Percentiles rank a stretch among this genome's conserved stretches.
phyloP scores from a whole-genome alignment of 208 protist genomes.

The Crithidia brevicula region DNA sequence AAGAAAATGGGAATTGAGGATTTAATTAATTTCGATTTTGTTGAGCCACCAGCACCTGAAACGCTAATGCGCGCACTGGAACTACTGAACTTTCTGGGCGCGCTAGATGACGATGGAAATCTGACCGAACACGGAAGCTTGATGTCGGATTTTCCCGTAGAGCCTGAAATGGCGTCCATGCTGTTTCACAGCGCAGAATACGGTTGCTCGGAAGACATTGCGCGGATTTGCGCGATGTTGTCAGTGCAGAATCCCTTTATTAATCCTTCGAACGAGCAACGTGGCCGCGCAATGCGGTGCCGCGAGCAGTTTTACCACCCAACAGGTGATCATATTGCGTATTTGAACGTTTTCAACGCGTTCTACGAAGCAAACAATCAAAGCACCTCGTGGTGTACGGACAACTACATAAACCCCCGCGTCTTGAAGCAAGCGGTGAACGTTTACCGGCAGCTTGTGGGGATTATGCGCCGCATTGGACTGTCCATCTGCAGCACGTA shows the following conservation, averaged over 20 bases:
- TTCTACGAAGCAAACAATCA: constrained; percentile 63
- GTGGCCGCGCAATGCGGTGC: constrained; percentile 68
- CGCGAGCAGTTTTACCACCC: constrained; percentile 96
- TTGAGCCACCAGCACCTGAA: constrained; percentile 97
- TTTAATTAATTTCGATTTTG: constrained; percentile 98
- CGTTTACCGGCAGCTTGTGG: constrained; percentile 94
- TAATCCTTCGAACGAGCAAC: constrained; percentile 74
- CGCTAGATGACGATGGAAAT: constrained; percentile 97
- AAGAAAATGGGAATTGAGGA: constrained; percentile 99
- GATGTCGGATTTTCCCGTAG: constrained; percentile 99
- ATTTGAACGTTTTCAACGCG: constrained; percentile 93
- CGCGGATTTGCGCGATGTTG: constrained; percentile 98
- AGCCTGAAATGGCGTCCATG: constrained; percentile 97
- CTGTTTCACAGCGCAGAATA: constrained; percentile 95
- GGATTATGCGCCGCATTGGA: constrained; percentile 88
- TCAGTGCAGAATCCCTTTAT: constrained; percentile 84
- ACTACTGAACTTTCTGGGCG: constrained; percentile 95
- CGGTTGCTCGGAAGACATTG: constrained; percentile 96
- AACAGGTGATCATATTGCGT: constrained; percentile 97
- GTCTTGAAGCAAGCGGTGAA: constrained; percentile 95
- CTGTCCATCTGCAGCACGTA: constrained; percentile 70
- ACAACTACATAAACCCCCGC: constrained; percentile 98
- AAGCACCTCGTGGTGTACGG: constrained; percentile 94
- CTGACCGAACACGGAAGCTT: constrained; percentile 94
- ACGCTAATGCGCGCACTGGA: constrained; percentile 96